Evolutionary conservation across 345 rosid genomes (phyloP).

Genomic region (Theobroma cacao): DNA sequence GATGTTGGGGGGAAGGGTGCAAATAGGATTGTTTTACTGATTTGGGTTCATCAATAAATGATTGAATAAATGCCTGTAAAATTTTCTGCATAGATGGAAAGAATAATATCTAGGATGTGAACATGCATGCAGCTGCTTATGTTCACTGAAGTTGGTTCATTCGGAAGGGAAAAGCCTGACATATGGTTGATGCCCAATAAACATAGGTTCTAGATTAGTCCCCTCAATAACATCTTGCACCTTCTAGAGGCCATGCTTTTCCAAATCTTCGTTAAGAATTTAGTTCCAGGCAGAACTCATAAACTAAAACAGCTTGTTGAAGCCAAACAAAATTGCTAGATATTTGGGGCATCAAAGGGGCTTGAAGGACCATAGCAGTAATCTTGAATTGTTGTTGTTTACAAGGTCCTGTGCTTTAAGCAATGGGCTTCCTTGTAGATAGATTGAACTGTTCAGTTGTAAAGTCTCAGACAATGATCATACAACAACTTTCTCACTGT

Average conservation of each 20-base stretch:
- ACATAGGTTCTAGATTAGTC: background rate
- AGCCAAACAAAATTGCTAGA: background rate
- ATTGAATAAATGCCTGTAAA: background rate
- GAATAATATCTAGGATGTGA: background rate
- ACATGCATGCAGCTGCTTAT: background rate
- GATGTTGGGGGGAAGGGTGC: background rate
- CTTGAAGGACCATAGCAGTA: background rate
- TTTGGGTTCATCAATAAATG: background rate
- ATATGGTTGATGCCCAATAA: background rate
- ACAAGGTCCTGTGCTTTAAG: background rate
- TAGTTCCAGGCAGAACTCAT: background rate
- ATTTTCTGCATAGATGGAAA: background rate
- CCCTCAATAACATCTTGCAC: background rate
- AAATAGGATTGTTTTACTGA: background rate
- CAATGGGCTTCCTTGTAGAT: background rate
- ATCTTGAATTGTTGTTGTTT: background rate
- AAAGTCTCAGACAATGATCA: background rate
- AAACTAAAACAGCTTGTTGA: background rate
- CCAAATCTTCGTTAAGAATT: background rate
- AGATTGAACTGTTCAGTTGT: background rate
- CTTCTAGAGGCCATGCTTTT: background rate
- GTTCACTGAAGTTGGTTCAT: background rate
- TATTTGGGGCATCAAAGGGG: background rate
- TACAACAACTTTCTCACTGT: background rate
- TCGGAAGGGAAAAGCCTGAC: background rate